phyloP scores from a whole-genome alignment of 2,329 filamentous ascomycete genomes.

The Verticillium nubilum region DNA sequence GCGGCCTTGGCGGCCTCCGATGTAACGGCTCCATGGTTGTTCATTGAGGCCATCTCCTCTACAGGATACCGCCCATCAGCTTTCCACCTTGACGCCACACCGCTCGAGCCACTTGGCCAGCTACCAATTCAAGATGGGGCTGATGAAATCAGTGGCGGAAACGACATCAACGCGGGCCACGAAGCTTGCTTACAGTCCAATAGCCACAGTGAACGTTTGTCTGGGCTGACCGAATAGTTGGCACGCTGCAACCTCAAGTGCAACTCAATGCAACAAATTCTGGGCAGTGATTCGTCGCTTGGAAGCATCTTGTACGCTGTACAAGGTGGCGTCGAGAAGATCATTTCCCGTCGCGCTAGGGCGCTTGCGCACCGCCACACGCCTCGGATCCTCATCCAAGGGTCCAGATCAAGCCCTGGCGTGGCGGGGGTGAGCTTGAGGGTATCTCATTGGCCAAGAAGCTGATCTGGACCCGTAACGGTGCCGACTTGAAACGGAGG shows the following conservation, averaged over 20 bases:
- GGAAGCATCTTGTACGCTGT: background rate
- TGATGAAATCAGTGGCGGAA: background rate
- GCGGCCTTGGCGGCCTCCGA: background rate
- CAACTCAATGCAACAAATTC: background rate
- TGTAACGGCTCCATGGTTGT: background rate
- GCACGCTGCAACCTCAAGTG: background rate
- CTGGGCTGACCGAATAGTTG: background rate
- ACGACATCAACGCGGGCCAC: background rate
- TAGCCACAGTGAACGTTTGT: background rate
- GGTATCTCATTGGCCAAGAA: background rate
- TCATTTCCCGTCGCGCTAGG: background rate
- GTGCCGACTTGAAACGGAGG: background rate
- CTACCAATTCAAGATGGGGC: background rate
- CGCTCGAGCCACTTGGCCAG: background rate
- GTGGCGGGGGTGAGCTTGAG: background rate
- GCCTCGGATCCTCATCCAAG: background rate
- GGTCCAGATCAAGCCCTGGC: background rate
- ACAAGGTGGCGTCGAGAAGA: background rate
- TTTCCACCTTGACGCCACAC: background rate
- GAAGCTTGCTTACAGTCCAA: background rate
- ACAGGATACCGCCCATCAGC: background rate
- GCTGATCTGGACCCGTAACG: background rate
- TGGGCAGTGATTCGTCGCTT: background rate
- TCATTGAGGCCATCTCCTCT: background rate
- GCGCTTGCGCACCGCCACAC: background rate